Evolutionary conservation across 2,329 filamentous ascomycete species (phyloP).

Genomic region (Ophiocordyceps polyrhachis-furcata): DNA sequence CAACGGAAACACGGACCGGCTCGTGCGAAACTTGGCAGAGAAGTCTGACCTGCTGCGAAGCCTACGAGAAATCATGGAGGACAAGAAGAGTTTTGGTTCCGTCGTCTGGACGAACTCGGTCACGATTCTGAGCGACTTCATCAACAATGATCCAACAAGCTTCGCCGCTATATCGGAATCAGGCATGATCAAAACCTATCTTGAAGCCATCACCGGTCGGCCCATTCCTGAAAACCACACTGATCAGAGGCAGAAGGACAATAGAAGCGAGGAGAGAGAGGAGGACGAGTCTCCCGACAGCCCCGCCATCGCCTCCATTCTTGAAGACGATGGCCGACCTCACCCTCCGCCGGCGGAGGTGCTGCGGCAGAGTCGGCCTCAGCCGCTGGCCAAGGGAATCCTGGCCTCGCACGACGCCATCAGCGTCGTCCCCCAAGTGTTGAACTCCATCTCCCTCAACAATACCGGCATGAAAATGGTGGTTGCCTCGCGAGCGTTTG

Average conservation of each 20-base stretch:
- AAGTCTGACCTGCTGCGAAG: constrained; percentile 68
- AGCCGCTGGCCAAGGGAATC: constrained; percentile 48
- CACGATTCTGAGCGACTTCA: constrained; percentile 83
- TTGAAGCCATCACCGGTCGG: constrained; percentile 57
- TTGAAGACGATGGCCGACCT: constrained; percentile 19
- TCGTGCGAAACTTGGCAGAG: constrained; percentile 85
- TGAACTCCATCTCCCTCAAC: constrained; percentile 89
- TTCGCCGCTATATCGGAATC: constrained; percentile 92
- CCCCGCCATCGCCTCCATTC: constrained; percentile 19
- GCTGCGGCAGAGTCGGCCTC: constrained; percentile 24
- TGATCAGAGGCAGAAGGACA: constrained; percentile 8
- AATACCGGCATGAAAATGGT: constrained; percentile 76
- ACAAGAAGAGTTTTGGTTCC: constrained; percentile 66
- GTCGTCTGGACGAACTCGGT: constrained; percentile 93
- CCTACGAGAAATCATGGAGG: constrained; percentile 63
- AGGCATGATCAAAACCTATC: constrained; percentile 67
- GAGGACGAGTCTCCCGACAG: constrained; percentile 20
- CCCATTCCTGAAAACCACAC: constrained; percentile 17
- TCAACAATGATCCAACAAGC: constrained; percentile 96
- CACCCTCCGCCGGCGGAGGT: constrained; percentile 34
- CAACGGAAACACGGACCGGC: constrained; percentile 69
- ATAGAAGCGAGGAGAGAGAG: constrained; percentile 13
- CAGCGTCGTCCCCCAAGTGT: constrained; percentile 64
- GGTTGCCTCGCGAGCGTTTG: constrained; percentile 60
- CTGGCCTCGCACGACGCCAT: constrained; percentile 81